Evolutionary conservation across 805 yeast species (phyloP), one percentile per base, ranked within the genome.

Genomic region (Hanseniaspora mollemarum): DNA sequence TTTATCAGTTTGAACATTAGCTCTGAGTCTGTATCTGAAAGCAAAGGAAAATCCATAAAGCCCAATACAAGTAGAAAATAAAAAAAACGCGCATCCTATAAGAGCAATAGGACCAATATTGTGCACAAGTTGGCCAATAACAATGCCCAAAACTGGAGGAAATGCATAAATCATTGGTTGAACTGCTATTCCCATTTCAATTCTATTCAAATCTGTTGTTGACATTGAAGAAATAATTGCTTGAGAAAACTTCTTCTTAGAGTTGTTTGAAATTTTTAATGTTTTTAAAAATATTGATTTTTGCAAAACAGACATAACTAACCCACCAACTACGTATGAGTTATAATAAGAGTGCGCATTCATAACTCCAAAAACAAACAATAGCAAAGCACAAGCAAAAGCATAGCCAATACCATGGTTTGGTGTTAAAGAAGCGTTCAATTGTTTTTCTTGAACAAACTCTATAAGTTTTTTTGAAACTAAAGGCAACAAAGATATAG

Each of bases 151-250:
- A 5, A 83, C 74, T 7, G 78, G 59, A 0, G 84, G 82, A 56
- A 78, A 44, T 6, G 55, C 67, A 52, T 77, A 55, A 15, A 76
- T 64, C 58, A 78, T 74, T 2, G 81, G 79, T 57, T 76, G 76
- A 59, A 77, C 78, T 4, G 75, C 76, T 42, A 76, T 62, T 15
- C 85, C 85, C 55, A 80, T 68, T 62, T 83, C 92, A 48, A 85
- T 72, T 57, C 90, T 74, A 15, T 85, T 74, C 41, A 83, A 69
- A 62, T 85, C 94, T 2, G 88, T 79, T 35, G 88, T 81, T 72
- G 85, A 71, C 62, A 84, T 60, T 4, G 87, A 78, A 13, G 92
- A 82, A 53, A 85, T 71, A 49, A 71, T 74, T 25, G 87, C 79
- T 16, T 77, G 66, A 0, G 87, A 73, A 60, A 62, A 83, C 41